Percentiles rank a stretch among this genome's conserved stretches.
phyloP scores from a whole-genome alignment of 2,329 filamentous ascomycete genomes.

The Colletotrichum orbiculare region DNA sequence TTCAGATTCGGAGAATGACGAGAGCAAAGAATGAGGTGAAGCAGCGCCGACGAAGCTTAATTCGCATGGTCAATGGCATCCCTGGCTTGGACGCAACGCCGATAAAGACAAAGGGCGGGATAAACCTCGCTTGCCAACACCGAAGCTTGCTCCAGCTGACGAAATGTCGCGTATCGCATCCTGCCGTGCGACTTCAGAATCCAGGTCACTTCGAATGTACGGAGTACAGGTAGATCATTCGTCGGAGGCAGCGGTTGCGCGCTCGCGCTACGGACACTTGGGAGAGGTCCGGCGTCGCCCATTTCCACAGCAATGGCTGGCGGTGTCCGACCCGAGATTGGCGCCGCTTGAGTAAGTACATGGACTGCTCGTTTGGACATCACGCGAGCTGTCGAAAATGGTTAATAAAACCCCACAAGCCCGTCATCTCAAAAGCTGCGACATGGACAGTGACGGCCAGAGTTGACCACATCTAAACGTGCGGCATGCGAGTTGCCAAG shows the following conservation, averaged over 20 bases:
- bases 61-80: background rate
- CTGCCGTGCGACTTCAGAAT: too few species aligned
- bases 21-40: background rate
- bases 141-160: too few species aligned
- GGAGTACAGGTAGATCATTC: too few species aligned
- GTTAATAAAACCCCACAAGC: background rate
- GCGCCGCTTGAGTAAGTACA: background rate
- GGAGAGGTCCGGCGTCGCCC: slow-evolving; percentile 5
- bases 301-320: background rate
- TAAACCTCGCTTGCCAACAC: too few species aligned
- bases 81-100: background rate
- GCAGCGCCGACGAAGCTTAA: background rate
- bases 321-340: slow-evolving; percentile 14
- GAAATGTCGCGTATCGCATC: too few species aligned
- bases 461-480: too few species aligned
- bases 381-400: background rate
- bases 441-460: too few species aligned
- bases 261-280: background rate
- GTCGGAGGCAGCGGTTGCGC: too few species aligned
- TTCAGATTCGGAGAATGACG: slow-evolving; percentile 2
- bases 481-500: too few species aligned
- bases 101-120: too few species aligned
- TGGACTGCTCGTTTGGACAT: background rate
- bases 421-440: too few species aligned
- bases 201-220: too few species aligned